Evolutionary conservation across 176 grass and related monocot species (phyloP), one percentile per base, ranked within the genome.

Genomic region (Puya raimondii): DNA sequence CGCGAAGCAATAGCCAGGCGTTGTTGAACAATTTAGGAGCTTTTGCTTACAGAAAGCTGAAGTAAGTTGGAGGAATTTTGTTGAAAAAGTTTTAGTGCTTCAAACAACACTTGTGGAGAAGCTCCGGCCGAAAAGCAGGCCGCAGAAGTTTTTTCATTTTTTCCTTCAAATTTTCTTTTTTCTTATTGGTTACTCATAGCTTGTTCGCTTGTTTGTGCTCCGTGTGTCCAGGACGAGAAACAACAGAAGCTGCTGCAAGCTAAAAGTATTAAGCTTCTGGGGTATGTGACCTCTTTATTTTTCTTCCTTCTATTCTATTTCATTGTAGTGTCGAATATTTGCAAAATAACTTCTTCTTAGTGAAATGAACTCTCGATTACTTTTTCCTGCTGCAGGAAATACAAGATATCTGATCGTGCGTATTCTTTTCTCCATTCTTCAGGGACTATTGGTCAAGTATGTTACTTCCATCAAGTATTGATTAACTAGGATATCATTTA

Each of bases 391-490:
- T 61, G 56, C 56, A 97, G 95, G 87, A 86, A 93, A 71, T 83
- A 86, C 80, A 91, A 84, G 80, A 84, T 99, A 66, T 70, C 77
- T 27, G 89, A 93, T 80, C 72, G 79, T 76, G 84, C 71, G 58
- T 74, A 81, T 76, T 86, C 87, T 13, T 69, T 97, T 80, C 77
- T 97, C 17, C 87, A 79, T 81, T 82, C 94, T 81, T 90, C 94
- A 25, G 89, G 89, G 56, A 92, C 84, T 77, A 97, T 97, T 54
- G 94, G 94, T 66, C 70, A 88, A 70, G 94, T 97, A 87, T 71
- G 65, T 22, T 51, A 29, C 65, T 49, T 72, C 25, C 58, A 59
- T 27, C 25, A 64, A 13, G 27, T 25, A 61, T 14, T 23, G 3
- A 25, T 70, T 50, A 25, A 0, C 61, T 74, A 54, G 47, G 16